Evolutionary conservation across 495 filamentous ascomycete genomes (phyloP), one percentile per base, ranked within the genome.

Genomic region (Penicillium atrosanguineum): DNA sequence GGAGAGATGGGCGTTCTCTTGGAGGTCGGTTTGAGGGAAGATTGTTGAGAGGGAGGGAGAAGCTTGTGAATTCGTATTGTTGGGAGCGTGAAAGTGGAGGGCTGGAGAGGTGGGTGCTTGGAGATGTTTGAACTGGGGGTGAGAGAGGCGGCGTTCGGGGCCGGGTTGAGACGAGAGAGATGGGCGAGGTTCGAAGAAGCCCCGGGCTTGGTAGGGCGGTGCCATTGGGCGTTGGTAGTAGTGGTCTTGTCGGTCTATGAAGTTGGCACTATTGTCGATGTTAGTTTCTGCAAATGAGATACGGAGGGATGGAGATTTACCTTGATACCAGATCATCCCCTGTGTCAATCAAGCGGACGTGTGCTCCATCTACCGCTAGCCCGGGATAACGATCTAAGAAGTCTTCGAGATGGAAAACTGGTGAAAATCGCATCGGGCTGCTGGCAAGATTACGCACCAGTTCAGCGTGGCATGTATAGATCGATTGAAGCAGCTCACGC

Each of bases 391-490:
- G 81, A 60, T 92, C 88, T 61, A 92, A 86, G 66, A 95, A 95
- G 58, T 91, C 89, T 56, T 95, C 90, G 4, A 91, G 79, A 50
- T 91, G 87, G 59, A 92, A 93, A 15, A 87, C 86, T 0, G 89
- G 84, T 5, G 85, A 85, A 53, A 89, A 90, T 4, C 87, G 82
- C 69, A 83, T 78, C 12, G 83, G 76, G 47, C 79, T 83, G 38
- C 76, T 84, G 6, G 84, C 80, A 1, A 90, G 71, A 15, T 83
- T 84, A 51, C 88, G 85, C 18, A 91, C 84, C 7, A 93, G 74
- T 60, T 89, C 86, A 1, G 83, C 75, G 57, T 95, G 90, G 26
- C 82, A 86, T 14, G 77, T 77, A 57, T 87, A 90, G 15, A 92
- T 83, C 1, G 77, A 80, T 64, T 90, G 85, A 7, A 95, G 75